Evolutionary conservation across 192 early-diverging fungal species (phyloP).

Genomic region (Globomyces pollinis-pini): DNA sequence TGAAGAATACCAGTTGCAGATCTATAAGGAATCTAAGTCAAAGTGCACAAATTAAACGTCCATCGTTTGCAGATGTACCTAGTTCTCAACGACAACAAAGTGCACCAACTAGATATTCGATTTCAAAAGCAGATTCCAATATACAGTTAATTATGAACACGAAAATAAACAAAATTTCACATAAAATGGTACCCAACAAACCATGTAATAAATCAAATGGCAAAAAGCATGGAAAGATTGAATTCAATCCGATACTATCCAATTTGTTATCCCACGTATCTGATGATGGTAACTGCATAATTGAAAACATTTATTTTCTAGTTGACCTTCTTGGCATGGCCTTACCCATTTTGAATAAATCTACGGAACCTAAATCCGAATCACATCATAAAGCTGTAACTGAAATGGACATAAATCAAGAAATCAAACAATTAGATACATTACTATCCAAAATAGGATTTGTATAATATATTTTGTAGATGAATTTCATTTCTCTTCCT

Average conservation of each 20-base stretch:
- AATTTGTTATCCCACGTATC: background rate
- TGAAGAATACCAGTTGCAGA: too few species aligned
- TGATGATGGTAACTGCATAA: background rate
- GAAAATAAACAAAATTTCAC: too few species aligned
- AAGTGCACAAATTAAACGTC: too few species aligned
- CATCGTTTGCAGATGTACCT: too few species aligned
- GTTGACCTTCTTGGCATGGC: background rate
- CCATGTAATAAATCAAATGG: too few species aligned
- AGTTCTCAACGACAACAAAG: too few species aligned
- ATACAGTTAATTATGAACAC: too few species aligned
- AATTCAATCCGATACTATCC: background rate
- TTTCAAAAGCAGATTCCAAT: too few species aligned
- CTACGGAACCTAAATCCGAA: background rate
- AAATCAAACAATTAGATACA: constrained; percentile 2
- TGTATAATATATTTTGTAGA: background rate
- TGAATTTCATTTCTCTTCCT: background rate
- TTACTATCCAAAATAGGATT: background rate
- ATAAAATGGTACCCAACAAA: too few species aligned
- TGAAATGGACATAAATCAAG: background rate
- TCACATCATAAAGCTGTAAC: background rate
- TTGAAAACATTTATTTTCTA: background rate
- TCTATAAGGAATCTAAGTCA: too few species aligned
- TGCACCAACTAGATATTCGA: too few species aligned
- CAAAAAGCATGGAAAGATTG: constrained; percentile 1
- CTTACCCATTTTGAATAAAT: background rate